Base-by-base conservation (phyloP, 2,329 filamentous ascomycete species). In the Blumeria graminis region DNA sequence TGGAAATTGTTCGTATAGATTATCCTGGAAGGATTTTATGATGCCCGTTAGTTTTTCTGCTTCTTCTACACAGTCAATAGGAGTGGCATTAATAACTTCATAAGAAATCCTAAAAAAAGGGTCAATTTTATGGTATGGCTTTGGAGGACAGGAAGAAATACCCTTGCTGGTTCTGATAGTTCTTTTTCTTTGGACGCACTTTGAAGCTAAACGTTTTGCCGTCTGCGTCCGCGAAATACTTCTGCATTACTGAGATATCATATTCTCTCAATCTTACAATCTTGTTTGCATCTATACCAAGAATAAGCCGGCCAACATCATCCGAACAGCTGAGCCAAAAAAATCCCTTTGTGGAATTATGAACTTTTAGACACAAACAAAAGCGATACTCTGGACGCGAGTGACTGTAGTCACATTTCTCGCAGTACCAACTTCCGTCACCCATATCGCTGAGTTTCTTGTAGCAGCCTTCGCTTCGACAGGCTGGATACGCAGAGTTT, bases 241-340 rank as follows among this genome's bases (percentile, higher is more conserved):
- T 76, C 62, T 74, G 74, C 56, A 72, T 70, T 52, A 76, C 73
- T 55, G 78, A 76, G 51, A 82, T 78, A 61, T 90, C 84, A 58
- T 83, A 81, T 57, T 92, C 82, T 65, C 81, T 81, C 64, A 93
- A 69, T 63, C 84, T 81, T 76, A 84, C 84, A 57, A 94, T 69
- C 60, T 94, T 79, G 67, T 94, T 82, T 39, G 89, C 92, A 32
- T 76, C 74, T 71, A 80, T 84, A 55, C 77, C 76, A 74, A 96
- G 82, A 62, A 98, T 76, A 63, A 80, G 68, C 58, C 77, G 76
- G 56, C 84, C 90, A 18, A 81, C 77, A 55, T 98, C 92, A 66
- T 98, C 89, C 68, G 98, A 98, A 68, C 85, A 89, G 69, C 77
- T 93, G 51, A 98, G 74, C 86, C 87, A 96, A 57, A 94, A 71